Evolutionary conservation across 1,139 yeast species (phyloP), one percentile per base, ranked within the genome.

Genomic region (Schizosaccharomyces versatilis): DNA sequence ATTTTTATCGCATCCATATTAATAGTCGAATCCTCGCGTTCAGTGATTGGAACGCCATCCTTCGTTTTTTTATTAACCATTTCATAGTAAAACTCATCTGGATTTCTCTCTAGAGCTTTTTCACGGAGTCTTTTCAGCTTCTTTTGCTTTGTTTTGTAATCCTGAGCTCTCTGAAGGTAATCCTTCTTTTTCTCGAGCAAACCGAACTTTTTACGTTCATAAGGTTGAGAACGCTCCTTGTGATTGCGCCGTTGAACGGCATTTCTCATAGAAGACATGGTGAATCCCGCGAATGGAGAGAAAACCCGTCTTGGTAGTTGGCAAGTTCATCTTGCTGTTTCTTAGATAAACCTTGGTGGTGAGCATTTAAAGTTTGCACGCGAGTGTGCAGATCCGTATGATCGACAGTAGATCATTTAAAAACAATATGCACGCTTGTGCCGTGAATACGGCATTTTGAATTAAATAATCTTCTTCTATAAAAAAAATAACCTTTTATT

Each of bases 11-110:
- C 94, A 58, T 80, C 95, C 55, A 74, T 76, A 12, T 79, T 69
- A 58, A 90, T 69, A 15, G 57, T 54, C 36, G 53, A 38, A 32
- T 56, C 53, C 1, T 56, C 59, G 60, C 94, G 71, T 52, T 83
- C 84, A 2, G 80, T 69, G 8, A 83, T 67, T 54, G 82, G 66
- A 12, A 84, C 72, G 0, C 96, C 96, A 6, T 73, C 71, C 60
- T 83, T 94, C 3, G 94, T 79, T 62, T 72, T 74, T 59, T 73
- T 72, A 36, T 73, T 72, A 51, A 81, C 78, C 97, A 90, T 90
- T 24, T 85, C 90, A 76, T 85, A 95, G 68, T 86, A 85, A 69
- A 83, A 90, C 67, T 90, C 98, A 54, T 90, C 97, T 15, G 94
- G 94, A 65, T 90, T 90, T 62, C 85, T 76, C 52, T 75, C 74